Conservation (phyloP, 2,329 filamentous ascomycete species). For the Daldinia eschscholtzii region DNA sequence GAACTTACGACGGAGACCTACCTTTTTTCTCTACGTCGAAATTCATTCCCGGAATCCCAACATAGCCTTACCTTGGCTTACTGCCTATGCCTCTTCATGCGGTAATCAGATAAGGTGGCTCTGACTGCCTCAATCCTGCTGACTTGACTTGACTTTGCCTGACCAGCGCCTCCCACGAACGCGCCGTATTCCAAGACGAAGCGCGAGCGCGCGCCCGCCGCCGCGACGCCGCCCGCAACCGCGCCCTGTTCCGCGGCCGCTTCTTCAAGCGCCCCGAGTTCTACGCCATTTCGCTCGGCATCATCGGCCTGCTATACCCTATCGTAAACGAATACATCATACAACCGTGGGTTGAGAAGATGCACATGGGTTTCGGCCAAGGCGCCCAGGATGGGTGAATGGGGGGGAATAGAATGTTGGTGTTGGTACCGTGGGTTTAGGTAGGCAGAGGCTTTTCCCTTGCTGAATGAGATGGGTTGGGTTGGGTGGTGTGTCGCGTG, state of each 20-base stretch:
- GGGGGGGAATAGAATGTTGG: background rate
- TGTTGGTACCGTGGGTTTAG: background rate
- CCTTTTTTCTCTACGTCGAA: too few species aligned
- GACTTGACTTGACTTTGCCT: background rate
- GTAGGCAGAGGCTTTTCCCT: background rate
- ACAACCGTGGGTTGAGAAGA: conserved; percentile 13
- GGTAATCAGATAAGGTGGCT: too few species aligned
- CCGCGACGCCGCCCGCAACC: conserved; percentile 38
- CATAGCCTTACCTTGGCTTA: background rate
- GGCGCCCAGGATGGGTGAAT: background rate
- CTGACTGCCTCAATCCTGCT: background rate
- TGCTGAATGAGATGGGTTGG: background rate
- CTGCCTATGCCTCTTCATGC: background rate
- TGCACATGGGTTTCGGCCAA: background rate
- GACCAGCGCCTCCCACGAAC: conserved; percentile 39
- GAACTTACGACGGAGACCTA: background rate
- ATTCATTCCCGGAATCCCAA: background rate
- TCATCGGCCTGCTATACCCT: conserved; percentile 36
- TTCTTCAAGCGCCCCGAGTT: conserved; percentile 37
- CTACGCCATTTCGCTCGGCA: conserved; percentile 35
- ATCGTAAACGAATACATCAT: conserved; percentile 38
- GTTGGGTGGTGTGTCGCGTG: background rate
- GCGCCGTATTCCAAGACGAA: conserved; percentile 42
- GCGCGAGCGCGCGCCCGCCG: conserved; percentile 33
- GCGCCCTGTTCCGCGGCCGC: conserved; percentile 29